These are phyloP conservation scores for Lasiosphaeris hirsuta DNA, from an alignment of 495 filamentous ascomycete species.

Conservation along the genomic window DNA sequence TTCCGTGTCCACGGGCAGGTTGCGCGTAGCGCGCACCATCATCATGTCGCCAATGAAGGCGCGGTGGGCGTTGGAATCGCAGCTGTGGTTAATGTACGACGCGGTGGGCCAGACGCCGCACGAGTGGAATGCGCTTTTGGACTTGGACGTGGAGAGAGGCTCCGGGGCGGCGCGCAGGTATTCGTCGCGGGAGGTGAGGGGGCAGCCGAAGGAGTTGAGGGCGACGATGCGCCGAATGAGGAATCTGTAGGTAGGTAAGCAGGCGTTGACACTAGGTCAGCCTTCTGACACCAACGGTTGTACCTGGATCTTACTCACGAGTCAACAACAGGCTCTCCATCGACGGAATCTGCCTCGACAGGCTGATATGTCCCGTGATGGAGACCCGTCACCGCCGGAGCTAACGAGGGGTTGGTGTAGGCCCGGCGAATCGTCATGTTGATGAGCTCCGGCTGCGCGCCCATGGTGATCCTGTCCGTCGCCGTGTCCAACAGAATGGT, in stretches of 20 bases:
- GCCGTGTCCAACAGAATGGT: constrained; percentile 35
- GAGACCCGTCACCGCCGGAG: neutral
- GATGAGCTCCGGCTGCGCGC: constrained; percentile 1
- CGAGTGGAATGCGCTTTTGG: neutral
- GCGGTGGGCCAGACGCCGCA: neutral
- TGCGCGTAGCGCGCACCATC: neutral
- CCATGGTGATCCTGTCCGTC: constrained; percentile 14
- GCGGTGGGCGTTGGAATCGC: neutral
- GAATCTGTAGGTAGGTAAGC: neutral
- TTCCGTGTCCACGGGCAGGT: neutral
- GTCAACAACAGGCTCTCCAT: neutral
- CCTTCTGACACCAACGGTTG: neutral
- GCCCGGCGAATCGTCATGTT: neutral
- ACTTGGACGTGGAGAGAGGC: neutral
- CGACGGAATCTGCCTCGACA: neutral
- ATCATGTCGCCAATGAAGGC: constrained; percentile 4
- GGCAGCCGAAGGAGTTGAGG: constrained; percentile 2
- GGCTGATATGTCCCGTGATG: neutral
- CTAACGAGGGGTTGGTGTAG: neutral
- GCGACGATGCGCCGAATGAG: neutral
- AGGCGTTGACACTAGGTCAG: neutral
- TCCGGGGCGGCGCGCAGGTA: neutral
- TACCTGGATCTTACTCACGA: neutral
- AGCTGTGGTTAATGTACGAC: neutral
- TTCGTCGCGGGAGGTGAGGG: neutral